Base-by-base conservation (phyloP, 2,329 filamentous ascomycete species). In the Fusarium irregulare region DNA sequence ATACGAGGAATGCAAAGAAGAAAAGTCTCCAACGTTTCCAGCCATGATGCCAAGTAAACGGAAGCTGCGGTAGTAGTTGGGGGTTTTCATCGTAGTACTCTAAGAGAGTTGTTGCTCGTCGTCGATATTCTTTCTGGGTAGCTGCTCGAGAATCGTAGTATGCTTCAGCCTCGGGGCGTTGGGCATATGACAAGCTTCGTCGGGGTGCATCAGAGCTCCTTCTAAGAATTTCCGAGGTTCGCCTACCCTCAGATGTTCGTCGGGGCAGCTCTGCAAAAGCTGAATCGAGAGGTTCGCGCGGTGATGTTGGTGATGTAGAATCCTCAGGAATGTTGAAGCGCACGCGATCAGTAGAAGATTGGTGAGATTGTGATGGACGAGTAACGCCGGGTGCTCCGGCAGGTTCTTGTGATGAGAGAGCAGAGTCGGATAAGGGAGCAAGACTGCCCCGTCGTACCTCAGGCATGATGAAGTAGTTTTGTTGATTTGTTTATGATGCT, bases 1-100 rank as follows among this genome's bases (percentile, higher is more conserved):
- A 81, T 58, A 86, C 78, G 25, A 86, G 75, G 58, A 87, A 81
- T 41, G 80, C 80, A 57, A 86, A 82, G 12, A 86, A 63, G 66
- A 83, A 82, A 16, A 86, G 82, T 56, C 82, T 83, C 78, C 75
- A 82, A 21, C 80, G 79, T 46, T 76, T 77, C 59, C 77, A 75
- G 41, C 80, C 80, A 64, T 82, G 80, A 48, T 81, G 80, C 80
- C 80, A 82, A 4, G 80, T 80, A 48, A 82, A 82, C 6, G 80
- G 80, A 27, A 82, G 73, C 71, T 82, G 80, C 0, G 80, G 80
- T n/a, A 82, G 65, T 20, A 82, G 65, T 6, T 78, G 68, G 1
- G 80, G 80, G 40, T 81, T 80, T 28, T 77, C 78, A 7, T 80
- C 77, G 70, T 82, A 82, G 72, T 81, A 82, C 46, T 81, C 80